A percentile compares a stretch with the other conserved stretches of the same genome.
phyloP scores from a whole-genome alignment of 1,139 yeast species.

The Kurtzmaniella quercitrusa region DNA sequence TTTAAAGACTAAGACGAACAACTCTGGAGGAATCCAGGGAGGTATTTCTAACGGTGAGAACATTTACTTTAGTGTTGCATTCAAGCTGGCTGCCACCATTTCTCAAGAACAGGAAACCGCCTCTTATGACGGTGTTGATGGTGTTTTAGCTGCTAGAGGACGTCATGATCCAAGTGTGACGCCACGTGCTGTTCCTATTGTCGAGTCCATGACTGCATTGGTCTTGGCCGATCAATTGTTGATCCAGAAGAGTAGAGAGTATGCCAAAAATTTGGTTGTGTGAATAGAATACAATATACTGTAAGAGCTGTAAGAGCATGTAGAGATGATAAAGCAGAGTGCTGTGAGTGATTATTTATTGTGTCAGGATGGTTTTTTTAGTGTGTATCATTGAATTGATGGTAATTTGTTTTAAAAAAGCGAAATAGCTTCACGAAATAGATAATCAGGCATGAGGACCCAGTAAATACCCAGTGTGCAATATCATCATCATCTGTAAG shows the following conservation, averaged over 20 bases:
- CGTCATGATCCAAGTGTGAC: conserved; percentile 98
- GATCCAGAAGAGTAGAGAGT: conserved; percentile 70
- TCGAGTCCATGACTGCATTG: conserved; percentile 95
- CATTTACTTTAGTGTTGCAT: conserved; percentile 90
- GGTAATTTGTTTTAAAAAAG: too few species aligned
- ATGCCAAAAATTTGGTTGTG: conserved; percentile 21
- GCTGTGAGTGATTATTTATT: too few species aligned
- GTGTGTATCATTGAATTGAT: too few species aligned
- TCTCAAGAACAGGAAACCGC: conserved; percentile 88
- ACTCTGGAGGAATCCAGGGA: conserved; percentile 97
- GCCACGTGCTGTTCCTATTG: conserved; percentile 97
- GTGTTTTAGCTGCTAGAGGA: conserved; percentile 91
- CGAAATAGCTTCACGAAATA: too few species aligned
- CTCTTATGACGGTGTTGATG: conserved; percentile 80
- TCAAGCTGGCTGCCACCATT: conserved; percentile 97
- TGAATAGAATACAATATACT: neutral
- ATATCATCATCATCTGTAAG: too few species aligned
- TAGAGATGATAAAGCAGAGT: too few species aligned
- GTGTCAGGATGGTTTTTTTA: too few species aligned
- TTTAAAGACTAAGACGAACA: conserved; percentile 82
- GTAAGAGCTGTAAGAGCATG: too few species aligned
- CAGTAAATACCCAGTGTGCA: too few species aligned
- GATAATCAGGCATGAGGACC: too few species aligned
- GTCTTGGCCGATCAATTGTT: conserved; percentile 83
- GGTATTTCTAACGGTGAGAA: conserved; percentile 96